Base-by-base conservation (phyloP, 257 asterid genomes). In the Haberlea rhodopensis region DNA sequence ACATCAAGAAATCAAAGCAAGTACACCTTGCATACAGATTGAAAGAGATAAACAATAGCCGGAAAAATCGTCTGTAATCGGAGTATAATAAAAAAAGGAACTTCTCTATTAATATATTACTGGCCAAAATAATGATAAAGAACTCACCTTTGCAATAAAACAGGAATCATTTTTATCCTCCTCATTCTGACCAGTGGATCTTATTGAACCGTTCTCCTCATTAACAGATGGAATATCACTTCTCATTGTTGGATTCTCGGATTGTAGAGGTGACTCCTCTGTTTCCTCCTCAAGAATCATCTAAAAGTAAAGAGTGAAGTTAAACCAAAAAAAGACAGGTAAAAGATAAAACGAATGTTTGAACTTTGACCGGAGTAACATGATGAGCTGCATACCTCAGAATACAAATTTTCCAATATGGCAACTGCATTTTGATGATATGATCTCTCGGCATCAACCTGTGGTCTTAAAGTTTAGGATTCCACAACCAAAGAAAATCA, bases 401-500 rank as follows among this genome's bases (percentile, higher is more conserved):
- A 43, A 43, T 15, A 20, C 51, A 43, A 20, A 13, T 43, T 43
- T 7, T 43, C 51, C 51, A 43, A 16, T 16, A 43, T 13, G 51
- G 51, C 20, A 43, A 43, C 51, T 43, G 20, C 51, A 43, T 76
- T 80, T 69, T 76, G 97, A 76, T 92, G 97, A 78, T 87, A 92
- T 53, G 85, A 82, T 80, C 95, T 85, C 84, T 85, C 99, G 53
- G 97, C 95, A 74, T 83, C 82, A 11, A 91, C 96, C 98, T 43
- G 20, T 15, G 19, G 15, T 19, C 51, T 16, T 15, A 43, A 43
- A 43, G 51, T 13, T 15, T 5, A 43, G 3, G 19, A 43, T 15
- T 2, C 6, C 19, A 16, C 51, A 15, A 43, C 51, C 51, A 15
- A 16, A 43, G 13, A 37, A 15, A 16, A 13, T 4, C 20, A 20